A percentile compares a stretch with the other conserved stretches of the same genome.
phyloP scores from a whole-genome alignment of 1,284 basidiomycete species.

The Xerocomus nothofagi region DNA sequence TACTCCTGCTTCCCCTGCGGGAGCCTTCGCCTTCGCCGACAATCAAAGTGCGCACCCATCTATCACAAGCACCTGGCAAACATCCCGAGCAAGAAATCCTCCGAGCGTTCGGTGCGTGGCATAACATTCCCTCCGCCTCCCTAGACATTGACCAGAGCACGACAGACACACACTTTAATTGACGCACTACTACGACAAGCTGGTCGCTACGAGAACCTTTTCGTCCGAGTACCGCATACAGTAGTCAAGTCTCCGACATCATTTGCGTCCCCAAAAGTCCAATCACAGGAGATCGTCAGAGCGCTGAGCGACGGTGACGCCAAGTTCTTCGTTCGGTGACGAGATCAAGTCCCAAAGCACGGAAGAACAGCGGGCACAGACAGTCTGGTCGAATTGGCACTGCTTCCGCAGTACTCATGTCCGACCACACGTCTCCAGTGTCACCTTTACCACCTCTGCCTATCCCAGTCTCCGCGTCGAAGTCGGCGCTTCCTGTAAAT shows the following conservation, averaged over 20 bases:
- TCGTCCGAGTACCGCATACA: neutral
- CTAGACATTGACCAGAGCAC: conserved; percentile 23
- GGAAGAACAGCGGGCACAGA: conserved; percentile 40
- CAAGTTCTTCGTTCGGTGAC: conserved; percentile 38
- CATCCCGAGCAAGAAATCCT: conserved; percentile 17
- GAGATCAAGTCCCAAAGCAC: conserved; percentile 33
- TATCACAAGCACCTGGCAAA: conserved; percentile 2
- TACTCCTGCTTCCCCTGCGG: conserved; percentile 40
- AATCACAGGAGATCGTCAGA: conserved; percentile 30
- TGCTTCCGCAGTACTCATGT: conserved; percentile 65
- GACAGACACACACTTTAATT: conserved; percentile 7
- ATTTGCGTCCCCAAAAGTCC: conserved; percentile 18
- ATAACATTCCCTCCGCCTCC: conserved; percentile 31
- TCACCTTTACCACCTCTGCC: conserved; percentile 22
- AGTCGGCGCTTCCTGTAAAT: conserved; percentile 16
- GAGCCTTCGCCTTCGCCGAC: conserved; percentile 38
- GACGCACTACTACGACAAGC: conserved; percentile 19
- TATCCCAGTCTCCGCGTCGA: conserved; percentile 21
- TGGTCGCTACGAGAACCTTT: conserved; percentile 24
- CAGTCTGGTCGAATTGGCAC: conserved; percentile 53
- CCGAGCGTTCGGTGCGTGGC: conserved; percentile 29
- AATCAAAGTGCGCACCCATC: conserved; percentile 10
- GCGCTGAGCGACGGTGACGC: conserved; percentile 40
- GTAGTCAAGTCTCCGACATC: conserved; percentile 54
- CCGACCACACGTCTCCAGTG: conserved; percentile 44